phyloP scores from a whole-genome alignment of 1,139 yeast species.

The Sugiyamaella neomexicana region DNA sequence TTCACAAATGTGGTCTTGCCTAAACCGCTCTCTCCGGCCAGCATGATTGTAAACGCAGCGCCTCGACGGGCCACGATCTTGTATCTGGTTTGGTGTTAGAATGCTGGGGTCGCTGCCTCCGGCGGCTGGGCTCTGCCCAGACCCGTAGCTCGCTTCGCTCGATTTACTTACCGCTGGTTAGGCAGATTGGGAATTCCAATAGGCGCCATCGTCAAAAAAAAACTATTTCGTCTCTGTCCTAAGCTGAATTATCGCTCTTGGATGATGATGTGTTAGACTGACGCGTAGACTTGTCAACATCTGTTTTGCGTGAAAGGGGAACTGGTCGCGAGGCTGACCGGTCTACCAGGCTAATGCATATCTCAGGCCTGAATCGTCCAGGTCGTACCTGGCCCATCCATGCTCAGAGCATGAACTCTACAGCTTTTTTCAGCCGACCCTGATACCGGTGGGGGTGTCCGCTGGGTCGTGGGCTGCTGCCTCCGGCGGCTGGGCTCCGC shows the following conservation, averaged over 20 bases:
- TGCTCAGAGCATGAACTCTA: not conserved
- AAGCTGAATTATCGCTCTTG: too few species aligned
- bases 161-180: constrained; percentile 70
- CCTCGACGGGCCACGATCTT: constrained; percentile 88
- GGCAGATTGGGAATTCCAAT: constrained; percentile 90
- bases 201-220: constrained; percentile 5
- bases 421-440: not conserved
- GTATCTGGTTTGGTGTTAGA: too few species aligned
- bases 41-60: constrained; percentile 87
- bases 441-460: not conserved
- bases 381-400: not conserved
- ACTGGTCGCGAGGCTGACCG: not conserved
- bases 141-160: constrained; percentile 3
- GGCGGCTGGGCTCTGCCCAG: not conserved
- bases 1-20: constrained; percentile 90
- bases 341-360: not conserved
- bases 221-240: too few species aligned
- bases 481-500: too few species aligned
- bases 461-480: too few species aligned
- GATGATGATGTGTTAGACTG: too few species aligned
- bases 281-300: too few species aligned
- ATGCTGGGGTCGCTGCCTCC: not conserved
- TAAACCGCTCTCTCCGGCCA: constrained; percentile 93
- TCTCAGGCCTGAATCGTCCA: not conserved
- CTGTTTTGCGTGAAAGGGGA: not conserved